Evolutionary conservation across 2,329 filamentous ascomycete species (phyloP).

Genomic region (Bimuria novae-zelandiae): DNA sequence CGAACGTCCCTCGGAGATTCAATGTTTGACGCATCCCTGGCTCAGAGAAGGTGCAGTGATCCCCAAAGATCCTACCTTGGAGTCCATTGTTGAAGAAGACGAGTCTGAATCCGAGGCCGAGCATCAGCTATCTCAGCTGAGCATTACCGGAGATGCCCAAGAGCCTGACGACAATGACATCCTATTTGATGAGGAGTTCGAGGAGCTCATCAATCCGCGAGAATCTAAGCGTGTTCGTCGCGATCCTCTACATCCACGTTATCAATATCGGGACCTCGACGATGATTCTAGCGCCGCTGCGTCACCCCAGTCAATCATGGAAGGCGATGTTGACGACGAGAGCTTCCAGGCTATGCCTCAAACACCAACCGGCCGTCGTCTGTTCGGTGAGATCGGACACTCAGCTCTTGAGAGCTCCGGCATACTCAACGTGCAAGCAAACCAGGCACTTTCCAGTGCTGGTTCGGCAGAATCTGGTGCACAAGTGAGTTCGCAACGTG

Average conservation of each 20-base stretch:
- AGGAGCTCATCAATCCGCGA: slow-evolving; percentile 38
- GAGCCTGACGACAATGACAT: slow-evolving; percentile 36
- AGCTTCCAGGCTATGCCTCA: slow-evolving; percentile 34
- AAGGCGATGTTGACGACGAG: slow-evolving; percentile 25
- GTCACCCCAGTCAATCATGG: slow-evolving; percentile 40
- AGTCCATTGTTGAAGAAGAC: slow-evolving; percentile 59
- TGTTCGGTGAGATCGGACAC: slow-evolving; percentile 66
- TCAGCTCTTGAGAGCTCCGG: slow-evolving; percentile 61
- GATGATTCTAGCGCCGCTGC: slow-evolving; percentile 46
- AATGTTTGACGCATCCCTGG: slow-evolving; percentile 77
- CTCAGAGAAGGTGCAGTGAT: slow-evolving; percentile 58
- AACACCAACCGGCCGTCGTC: slow-evolving; percentile 40
- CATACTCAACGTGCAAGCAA: slow-evolving; percentile 43
- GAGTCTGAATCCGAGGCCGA: slow-evolving; percentile 59
- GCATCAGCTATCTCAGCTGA: slow-evolving; percentile 54
- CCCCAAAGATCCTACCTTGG: slow-evolving; percentile 35
- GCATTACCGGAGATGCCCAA: slow-evolving; percentile 51
- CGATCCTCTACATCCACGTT: slow-evolving; percentile 43
- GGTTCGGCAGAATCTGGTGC: slow-evolving; percentile 16
- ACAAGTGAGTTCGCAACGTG: slow-evolving; percentile 6
- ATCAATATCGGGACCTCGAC: slow-evolving; percentile 44
- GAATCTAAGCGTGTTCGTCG: slow-evolving; percentile 53
- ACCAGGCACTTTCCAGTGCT: slow-evolving; percentile 34
- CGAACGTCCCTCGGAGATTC: slow-evolving; percentile 71
- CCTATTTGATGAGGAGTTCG: slow-evolving; percentile 37